Evolutionary conservation across 73 alveolate species (phyloP).

Genomic region (Diophrys appendiculata): DNA sequence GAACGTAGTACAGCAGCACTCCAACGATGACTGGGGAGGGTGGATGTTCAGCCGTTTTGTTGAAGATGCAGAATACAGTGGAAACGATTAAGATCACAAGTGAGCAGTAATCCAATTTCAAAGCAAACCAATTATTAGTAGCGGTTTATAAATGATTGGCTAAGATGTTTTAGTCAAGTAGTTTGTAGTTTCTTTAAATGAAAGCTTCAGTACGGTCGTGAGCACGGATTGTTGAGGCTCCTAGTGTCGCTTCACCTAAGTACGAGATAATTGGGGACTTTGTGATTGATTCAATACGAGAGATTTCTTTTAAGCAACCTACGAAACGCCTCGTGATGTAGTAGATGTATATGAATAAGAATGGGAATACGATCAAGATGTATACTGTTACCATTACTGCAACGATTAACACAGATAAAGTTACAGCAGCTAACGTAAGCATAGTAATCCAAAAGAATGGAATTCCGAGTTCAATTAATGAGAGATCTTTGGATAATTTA

Average conservation of each 20-base stretch:
- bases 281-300: slow-evolving; percentile 83
- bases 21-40: slow-evolving; percentile 38
- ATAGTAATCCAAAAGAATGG: background rate
- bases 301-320: slow-evolving; percentile 71
- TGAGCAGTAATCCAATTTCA: slow-evolving; percentile 37
- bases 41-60: background rate
- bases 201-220: slow-evolving; percentile 58
- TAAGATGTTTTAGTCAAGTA: slow-evolving; percentile 49
- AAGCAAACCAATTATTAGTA: slow-evolving; percentile 32
- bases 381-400: background rate
- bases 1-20: slow-evolving; percentile 39
- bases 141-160: slow-evolving; percentile 35
- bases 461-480: slow-evolving; percentile 2
- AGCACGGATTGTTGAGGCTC: slow-evolving; percentile 89
- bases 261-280: slow-evolving; percentile 89
- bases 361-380: slow-evolving; percentile 12
- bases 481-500: slow-evolving; percentile 70
- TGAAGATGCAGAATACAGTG: slow-evolving; percentile 20
- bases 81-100: slow-evolving; percentile 30
- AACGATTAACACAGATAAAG: background rate
- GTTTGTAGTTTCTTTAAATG: slow-evolving; percentile 31
- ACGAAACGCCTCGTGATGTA: slow-evolving; percentile 8
- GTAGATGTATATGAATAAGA: background rate
- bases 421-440: background rate
- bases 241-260: slow-evolving; percentile 84